A percentile compares a stretch with the other conserved stretches of the same genome.
These are phyloP conservation scores for Paraurostyla sp. DNA, from an alignment of 73 alveolate species.

Conservation along the genomic window DNA sequence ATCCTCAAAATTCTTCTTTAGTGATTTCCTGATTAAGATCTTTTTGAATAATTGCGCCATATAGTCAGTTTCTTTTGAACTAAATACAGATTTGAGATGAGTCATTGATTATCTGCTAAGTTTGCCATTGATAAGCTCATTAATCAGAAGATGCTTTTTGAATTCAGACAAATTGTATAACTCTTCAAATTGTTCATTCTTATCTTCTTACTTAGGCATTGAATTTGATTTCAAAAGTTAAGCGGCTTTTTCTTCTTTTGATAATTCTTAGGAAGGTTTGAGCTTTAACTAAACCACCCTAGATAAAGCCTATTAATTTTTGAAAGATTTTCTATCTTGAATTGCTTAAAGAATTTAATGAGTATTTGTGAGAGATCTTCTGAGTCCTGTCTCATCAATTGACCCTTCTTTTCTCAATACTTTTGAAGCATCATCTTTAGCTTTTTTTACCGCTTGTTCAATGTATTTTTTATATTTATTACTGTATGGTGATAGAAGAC, in stretches of 20 bases:
- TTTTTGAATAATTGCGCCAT: background rate
- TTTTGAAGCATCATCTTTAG: background rate
- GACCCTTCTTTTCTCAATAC: background rate
- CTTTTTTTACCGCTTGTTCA: conserved; percentile 6
- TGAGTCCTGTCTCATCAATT: background rate
- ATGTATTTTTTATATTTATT: conserved; percentile 18
- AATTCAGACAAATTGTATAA: conserved; percentile 2
- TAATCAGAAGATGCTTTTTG: background rate
- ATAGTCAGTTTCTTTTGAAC: background rate
- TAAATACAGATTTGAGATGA: background rate
- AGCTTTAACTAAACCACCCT: background rate
- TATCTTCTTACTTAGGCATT: too few relatives aligned
- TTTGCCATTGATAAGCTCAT: conserved; percentile 22
- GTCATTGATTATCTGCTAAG: background rate
- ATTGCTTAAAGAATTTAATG: too few relatives aligned
- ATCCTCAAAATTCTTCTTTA: conserved; percentile 28
- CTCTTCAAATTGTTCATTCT: too few relatives aligned
- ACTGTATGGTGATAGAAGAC: conserved; percentile 16
- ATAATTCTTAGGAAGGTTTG: background rate
- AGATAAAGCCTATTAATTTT: too few relatives aligned
- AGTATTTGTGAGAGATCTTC: background rate
- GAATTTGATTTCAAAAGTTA: conserved; percentile 29
- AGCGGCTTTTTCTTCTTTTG: background rate
- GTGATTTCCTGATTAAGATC: background rate
- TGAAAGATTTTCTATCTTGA: too few relatives aligned